Base-by-base conservation (phyloP, 306 rosid genomes). In the Rosa rugosa region DNA sequence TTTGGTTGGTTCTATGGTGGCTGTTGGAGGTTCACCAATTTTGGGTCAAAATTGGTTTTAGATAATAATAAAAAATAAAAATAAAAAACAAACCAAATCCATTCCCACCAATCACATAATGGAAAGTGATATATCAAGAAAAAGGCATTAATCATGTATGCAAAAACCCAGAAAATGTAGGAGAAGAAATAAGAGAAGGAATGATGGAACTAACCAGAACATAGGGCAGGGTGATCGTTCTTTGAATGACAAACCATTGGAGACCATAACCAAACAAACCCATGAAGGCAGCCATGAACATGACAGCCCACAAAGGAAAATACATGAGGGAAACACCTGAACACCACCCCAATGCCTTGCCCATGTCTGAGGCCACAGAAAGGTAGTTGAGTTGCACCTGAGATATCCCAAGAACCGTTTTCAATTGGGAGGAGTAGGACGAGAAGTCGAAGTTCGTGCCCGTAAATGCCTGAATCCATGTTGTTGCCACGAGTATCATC, bases 401-500 rank as follows among this genome's bases (percentile, higher is more conserved):
- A 7, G 93, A 79, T 6, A 90, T 85, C 14, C 85, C 80, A 25
- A 92, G 89, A 14, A 87, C 91, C 9, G 88, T 80, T 79, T 92
- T 90, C n/a, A 92, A 57, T 4, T 88, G 83, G 2, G 92, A 84
- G 0, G 94, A 92, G 68, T 92, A 90, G 0, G 92, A 85, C 31
- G 97, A 87, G 88, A 92, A 90, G 44, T 92, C 97, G 72, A 92
- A 86, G 85, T 92, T 90, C 11, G 97, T 92, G 8, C 97, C 94
- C 0, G 94, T 90, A 59, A 92, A 87, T n/a, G 93, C 90, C 42
- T 90, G 94, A 25, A 90, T 68, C 97, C 97, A 92, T 49, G 77
- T 85, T 7, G 91, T 47, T 34, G 86, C 91, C 17, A 84, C 57
- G 1, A 90, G 76, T 6, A 90, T 53, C 84, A 81, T 81, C 97